These are phyloP conservation scores for Rugonectria rugulosa DNA, from an alignment of 2,329 filamentous ascomycete genomes.

Conservation along the genomic window DNA sequence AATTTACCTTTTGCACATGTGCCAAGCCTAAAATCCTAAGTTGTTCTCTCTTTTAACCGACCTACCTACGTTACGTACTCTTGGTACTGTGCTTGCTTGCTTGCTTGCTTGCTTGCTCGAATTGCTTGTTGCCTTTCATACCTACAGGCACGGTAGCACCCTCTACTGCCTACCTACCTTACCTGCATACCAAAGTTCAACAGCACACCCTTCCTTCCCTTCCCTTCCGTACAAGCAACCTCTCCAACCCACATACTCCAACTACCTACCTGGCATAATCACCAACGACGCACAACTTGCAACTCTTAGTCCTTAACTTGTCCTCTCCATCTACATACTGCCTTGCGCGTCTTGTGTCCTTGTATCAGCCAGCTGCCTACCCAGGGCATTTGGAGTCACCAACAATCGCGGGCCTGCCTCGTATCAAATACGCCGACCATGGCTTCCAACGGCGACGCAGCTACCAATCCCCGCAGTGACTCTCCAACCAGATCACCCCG, in stretches of 20 bases:
- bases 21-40: too few relatives aligned
- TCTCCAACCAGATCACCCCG: constrained; percentile 69
- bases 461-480: constrained; percentile 44
- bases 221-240: too few relatives aligned
- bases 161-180: too few relatives aligned
- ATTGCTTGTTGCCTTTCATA: too few relatives aligned
- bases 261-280: neutral
- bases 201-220: too few relatives aligned
- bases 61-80: too few relatives aligned
- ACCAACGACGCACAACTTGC: constrained; percentile 1
- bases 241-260: constrained; percentile 11
- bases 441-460: constrained; percentile 41
- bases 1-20: neutral
- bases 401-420: neutral
- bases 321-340: neutral
- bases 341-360: neutral
- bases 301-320: neutral
- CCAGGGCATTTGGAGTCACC: neutral
- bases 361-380: neutral
- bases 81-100: too few relatives aligned
- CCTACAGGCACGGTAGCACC: too few relatives aligned
- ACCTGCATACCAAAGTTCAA: too few relatives aligned
- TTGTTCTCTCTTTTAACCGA: too few relatives aligned
- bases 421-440: too few relatives aligned
- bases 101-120: too few relatives aligned